A percentile compares a stretch with the other conserved stretches of the same genome.
These are phyloP conservation scores for Lanmaoa pseudosensibilis DNA, from an alignment of 768 basidiomycete species.

Conservation along the genomic window DNA sequence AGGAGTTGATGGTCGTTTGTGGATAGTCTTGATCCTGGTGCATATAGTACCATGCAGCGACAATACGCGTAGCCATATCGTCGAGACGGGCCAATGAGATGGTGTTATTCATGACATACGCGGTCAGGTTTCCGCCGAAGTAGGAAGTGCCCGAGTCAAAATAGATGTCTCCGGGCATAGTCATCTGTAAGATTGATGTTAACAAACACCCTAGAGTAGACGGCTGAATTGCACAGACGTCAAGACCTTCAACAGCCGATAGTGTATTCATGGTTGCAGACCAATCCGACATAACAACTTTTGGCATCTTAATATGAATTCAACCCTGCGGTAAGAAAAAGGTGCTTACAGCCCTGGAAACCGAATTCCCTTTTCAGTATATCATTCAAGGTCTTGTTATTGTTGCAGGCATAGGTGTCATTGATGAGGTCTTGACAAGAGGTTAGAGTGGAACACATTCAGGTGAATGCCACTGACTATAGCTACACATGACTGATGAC, in stretches of 20 bases:
- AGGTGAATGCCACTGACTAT: constrained; percentile 34
- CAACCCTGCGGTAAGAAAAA: neutral
- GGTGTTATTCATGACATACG: constrained; percentile 57
- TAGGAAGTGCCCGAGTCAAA: constrained; percentile 41
- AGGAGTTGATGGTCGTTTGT: constrained; percentile 26
- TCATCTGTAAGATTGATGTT: constrained; percentile 48
- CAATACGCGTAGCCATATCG: constrained; percentile 70
- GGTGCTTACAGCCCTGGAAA: constrained; percentile 57
- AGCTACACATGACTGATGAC: constrained; percentile 66
- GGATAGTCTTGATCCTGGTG: constrained; percentile 36
- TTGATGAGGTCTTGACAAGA: constrained; percentile 48
- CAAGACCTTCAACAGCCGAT: constrained; percentile 60
- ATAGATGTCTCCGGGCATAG: constrained; percentile 66
- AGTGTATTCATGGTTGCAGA: constrained; percentile 49
- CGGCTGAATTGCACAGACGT: constrained; percentile 40
- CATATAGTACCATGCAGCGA: constrained; percentile 58
- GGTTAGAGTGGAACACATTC: neutral
- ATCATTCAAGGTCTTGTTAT: constrained; percentile 57
- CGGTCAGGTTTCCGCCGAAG: constrained; percentile 60
- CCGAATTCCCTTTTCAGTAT: constrained; percentile 64
- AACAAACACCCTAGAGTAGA: neutral
- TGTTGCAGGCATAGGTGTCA: constrained; percentile 63
- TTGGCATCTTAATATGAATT: neutral
- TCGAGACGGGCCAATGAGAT: constrained; percentile 61
- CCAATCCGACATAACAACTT: constrained; percentile 64